Evolutionary conservation across 176 grass and related monocot species (phyloP), one percentile per base, ranked within the genome.

Genomic region (Calamus simplicifolius): DNA sequence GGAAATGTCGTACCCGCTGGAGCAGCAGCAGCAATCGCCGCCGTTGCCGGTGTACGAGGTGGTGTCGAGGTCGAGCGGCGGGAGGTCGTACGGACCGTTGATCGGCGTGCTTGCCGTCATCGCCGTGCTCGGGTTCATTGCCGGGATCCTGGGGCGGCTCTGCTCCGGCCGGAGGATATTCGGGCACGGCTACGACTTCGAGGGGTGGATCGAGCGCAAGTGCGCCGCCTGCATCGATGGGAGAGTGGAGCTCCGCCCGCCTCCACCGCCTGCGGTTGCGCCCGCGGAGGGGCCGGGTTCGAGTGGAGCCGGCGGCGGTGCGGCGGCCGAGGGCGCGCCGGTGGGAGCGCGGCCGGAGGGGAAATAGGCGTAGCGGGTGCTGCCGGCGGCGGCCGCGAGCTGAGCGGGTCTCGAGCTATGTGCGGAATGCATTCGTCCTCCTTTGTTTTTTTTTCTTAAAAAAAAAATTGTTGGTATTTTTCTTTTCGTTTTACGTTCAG

Each of bases 161-260:
- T 80, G 69, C 59, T 80, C 65, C 54, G 77, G 77, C 8, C 61
- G 69, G 10, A 70, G 65, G 43, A 61, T 65, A 19, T 14, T 71
- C 10, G 70, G 70, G 18, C 51, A 72, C 27, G 77, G 77, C 19
- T 80, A 80, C 38, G 69, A 80, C 23, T 61, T 80, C 49, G 77
- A 80, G 19, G 77, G 61, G 2, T 80, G 77, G 77, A 29, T 80
- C 13, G 77, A 80, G 55, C 70, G 54, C 14, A 80, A 73, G 62
- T 80, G 77, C 48, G 68, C 77, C 4, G 62, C 77, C 48, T 80
- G 77, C 62, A 59, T 80, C 3, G 77, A 80, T 48, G 77, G 77
- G 1, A 73, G 63, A 21, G 26, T 67, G 27, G 62, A 72, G 18
- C 31, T 38, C 6, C 31, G 31, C 31, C 48, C 66, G 8, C 62